These are phyloP conservation scores for Trichoderma sp. DNA, from an alignment of 2,329 filamentous ascomycete genomes.

Conservation along the genomic window DNA sequence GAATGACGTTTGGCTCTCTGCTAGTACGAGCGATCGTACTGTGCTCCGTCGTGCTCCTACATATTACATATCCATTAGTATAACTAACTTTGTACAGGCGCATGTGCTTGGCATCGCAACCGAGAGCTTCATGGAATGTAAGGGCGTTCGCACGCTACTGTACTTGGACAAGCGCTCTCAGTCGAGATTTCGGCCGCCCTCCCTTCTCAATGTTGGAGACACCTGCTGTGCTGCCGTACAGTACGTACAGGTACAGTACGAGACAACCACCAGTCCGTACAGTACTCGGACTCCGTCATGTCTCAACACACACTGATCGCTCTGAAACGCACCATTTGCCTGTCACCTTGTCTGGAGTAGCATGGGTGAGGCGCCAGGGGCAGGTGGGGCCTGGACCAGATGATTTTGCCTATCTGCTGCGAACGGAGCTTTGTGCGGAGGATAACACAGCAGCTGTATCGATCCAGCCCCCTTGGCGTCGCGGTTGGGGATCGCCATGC, in stretches of 20 bases:
- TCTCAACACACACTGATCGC: not conserved
- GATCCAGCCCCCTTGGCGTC: conserved; percentile 2
- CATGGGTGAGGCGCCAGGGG: conserved; percentile 13
- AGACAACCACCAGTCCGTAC: not conserved
- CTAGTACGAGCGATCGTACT: not conserved
- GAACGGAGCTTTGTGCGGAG: conserved; percentile 1
- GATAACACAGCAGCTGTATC: conserved; percentile 8
- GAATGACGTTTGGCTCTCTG: not conserved
- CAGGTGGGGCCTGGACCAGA: conserved; percentile 1
- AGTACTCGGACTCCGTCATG: not conserved
- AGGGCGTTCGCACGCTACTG: not conserved
- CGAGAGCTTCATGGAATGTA: not conserved
- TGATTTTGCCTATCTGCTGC: conserved; percentile 1
- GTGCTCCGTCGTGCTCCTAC: too few relatives aligned
- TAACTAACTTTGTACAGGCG: too few relatives aligned
- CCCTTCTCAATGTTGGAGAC: not conserved
- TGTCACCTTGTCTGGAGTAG: conserved; percentile 15
- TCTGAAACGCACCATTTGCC: conserved; percentile 17
- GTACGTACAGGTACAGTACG: not conserved
- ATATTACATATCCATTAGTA: too few relatives aligned
- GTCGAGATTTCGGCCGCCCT: too few relatives aligned
- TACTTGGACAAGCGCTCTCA: not conserved
- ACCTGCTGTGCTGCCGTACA: not conserved
- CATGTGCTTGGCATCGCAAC: not conserved
- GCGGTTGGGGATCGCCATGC: not conserved